Percentiles rank a stretch among this genome's conserved stretches.
Conservation (phyloP, 2,329 filamentous ascomycete genomes). For the Ascochyta clinopodiicola region DNA sequence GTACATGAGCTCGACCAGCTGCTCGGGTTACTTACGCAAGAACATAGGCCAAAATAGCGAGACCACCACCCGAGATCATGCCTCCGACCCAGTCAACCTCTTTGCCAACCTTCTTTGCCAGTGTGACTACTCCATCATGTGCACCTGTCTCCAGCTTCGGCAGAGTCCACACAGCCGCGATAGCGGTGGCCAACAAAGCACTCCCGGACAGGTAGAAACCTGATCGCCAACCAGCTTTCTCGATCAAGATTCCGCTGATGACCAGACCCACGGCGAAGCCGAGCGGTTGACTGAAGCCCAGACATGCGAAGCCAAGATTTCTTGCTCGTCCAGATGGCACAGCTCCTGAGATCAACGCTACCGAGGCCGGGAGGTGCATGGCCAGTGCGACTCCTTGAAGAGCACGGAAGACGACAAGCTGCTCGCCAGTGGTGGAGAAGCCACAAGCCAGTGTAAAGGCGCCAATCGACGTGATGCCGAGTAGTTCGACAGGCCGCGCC, state of each 20-base stretch:
- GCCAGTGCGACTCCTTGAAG: constrained; percentile 56
- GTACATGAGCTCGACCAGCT: background rate
- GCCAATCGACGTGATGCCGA: constrained; percentile 52
- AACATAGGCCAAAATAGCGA: constrained; percentile 33
- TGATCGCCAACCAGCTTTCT: constrained; percentile 57
- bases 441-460: constrained; percentile 55
- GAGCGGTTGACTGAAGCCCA: constrained; percentile 56
- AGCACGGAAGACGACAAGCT: constrained; percentile 53
- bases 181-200: constrained; percentile 45
- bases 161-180: constrained; percentile 39
- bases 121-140: background rate
- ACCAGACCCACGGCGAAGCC: constrained; percentile 61
- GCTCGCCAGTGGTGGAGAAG: constrained; percentile 53
- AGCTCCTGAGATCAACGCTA: constrained; percentile 52
- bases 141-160: constrained; percentile 25
- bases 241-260: constrained; percentile 57
- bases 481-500: constrained; percentile 52
- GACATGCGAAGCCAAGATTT: constrained; percentile 47
- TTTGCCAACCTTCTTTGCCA: constrained; percentile 22
- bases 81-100: constrained; percentile 42
- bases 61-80: constrained; percentile 30
- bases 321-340: constrained; percentile 33
- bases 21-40: constrained; percentile 28
- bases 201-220: constrained; percentile 53
- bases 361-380: constrained; percentile 56